phyloP scores from a whole-genome alignment of 352 stramenopile species.

The Lagenidium giganteum region DNA sequence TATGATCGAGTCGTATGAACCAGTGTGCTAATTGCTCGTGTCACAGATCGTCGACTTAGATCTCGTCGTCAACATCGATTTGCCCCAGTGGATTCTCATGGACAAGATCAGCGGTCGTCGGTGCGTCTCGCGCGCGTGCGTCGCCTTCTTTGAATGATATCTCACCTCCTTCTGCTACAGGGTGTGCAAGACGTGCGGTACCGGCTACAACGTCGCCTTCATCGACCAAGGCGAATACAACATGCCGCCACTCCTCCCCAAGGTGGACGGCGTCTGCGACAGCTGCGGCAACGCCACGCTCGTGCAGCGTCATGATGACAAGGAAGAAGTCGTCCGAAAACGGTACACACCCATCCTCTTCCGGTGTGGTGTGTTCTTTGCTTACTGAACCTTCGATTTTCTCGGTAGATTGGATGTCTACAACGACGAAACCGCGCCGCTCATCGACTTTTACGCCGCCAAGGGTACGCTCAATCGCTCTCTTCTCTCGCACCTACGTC shows the following conservation, averaged over 20 bases:
- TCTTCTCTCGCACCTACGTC: background rate
- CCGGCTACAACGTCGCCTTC: conserved; percentile 85
- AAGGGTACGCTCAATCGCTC: conserved; percentile 22
- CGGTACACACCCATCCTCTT: conserved; percentile 24
- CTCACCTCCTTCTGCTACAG: conserved; percentile 17
- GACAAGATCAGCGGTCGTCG: conserved; percentile 88
- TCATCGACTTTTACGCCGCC: conserved; percentile 84
- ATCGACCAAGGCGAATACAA: conserved; percentile 85
- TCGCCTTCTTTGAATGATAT: too few relatives aligned
- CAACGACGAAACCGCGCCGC: conserved; percentile 81
- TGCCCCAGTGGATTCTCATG: conserved; percentile 83
- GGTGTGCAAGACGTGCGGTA: conserved; percentile 79
- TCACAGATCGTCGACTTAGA: conserved; percentile 56
- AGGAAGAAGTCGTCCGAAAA: conserved; percentile 70
- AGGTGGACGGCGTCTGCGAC: conserved; percentile 76
- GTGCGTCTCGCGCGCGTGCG: conserved; percentile 23
- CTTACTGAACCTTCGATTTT: too few relatives aligned
- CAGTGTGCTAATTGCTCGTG: background rate
- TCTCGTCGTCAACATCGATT: conserved; percentile 85
- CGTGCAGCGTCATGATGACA: conserved; percentile 80
- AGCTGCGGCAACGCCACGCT: conserved; percentile 68
- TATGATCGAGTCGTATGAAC: too few relatives aligned
- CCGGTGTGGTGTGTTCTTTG: conserved; percentile 1
- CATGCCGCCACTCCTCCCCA: conserved; percentile 88
- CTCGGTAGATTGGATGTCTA: conserved; percentile 73